Evolutionary conservation across 1,284 basidiomycete genomes (phyloP).

Genomic region (Farysia itapuensis): DNA sequence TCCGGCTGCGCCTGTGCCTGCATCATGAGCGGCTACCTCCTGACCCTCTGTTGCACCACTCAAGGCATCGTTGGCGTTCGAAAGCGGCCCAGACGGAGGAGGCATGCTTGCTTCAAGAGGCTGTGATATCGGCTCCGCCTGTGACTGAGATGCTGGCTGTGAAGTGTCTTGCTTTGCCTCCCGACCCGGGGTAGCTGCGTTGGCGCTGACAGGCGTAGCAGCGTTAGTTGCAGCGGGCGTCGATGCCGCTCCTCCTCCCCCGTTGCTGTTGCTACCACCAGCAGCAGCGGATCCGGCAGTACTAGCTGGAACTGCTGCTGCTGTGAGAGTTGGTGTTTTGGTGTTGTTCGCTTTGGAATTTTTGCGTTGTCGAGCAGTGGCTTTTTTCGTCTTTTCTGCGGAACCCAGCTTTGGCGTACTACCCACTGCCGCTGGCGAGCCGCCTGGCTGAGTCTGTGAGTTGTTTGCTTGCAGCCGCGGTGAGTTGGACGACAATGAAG

Average conservation of each 20-base stretch:
- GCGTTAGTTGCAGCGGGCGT: slow-evolving; percentile 36
- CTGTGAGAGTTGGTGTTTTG: slow-evolving; percentile 39
- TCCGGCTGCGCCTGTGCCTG: not conserved
- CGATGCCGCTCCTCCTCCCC: slow-evolving; percentile 15
- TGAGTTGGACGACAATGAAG: slow-evolving; percentile 37
- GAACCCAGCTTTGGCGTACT: slow-evolving; percentile 40
- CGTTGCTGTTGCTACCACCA: slow-evolving; percentile 6
- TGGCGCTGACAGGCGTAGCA: slow-evolving; percentile 39
- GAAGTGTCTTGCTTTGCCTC: too few species aligned
- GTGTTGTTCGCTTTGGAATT: slow-evolving; percentile 35
- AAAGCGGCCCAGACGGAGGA: slow-evolving; percentile 14
- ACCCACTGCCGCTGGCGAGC: slow-evolving; percentile 25
- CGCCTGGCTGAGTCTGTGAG: slow-evolving; percentile 12
- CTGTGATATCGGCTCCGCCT: slow-evolving; percentile 15
- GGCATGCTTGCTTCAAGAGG: slow-evolving; percentile 25
- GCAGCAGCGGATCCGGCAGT: slow-evolving; percentile 1
- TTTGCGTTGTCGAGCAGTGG: slow-evolving; percentile 33
- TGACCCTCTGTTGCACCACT: too few species aligned
- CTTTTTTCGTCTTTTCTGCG: slow-evolving; percentile 46
- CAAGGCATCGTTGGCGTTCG: slow-evolving; percentile 7
- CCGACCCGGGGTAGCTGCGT: slow-evolving; percentile 32
- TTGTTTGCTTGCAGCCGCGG: slow-evolving; percentile 24
- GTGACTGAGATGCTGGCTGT: too few species aligned
- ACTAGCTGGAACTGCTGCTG: slow-evolving; percentile 22
- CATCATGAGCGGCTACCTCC: not conserved